A percentile compares a stretch with the other conserved stretches of the same genome.
phyloP scores from a whole-genome alignment of 106 monocot genomes.

The Dendrobium huoshanense region DNA sequence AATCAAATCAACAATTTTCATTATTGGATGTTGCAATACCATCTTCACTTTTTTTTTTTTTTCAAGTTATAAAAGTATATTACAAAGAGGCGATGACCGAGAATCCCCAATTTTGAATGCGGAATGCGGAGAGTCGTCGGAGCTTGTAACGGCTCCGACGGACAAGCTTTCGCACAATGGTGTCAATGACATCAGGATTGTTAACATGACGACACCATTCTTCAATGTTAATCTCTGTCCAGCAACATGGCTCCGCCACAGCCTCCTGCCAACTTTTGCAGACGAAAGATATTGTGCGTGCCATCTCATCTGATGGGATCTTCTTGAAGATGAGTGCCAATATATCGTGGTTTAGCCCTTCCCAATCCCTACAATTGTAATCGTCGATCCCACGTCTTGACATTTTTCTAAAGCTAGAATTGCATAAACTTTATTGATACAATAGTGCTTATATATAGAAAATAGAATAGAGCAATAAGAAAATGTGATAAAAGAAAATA shows the following conservation, averaged over 20 bases:
- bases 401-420: no score
- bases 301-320: neutral
- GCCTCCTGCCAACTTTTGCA: conserved; percentile 3
- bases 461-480: no score
- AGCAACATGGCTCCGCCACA: neutral
- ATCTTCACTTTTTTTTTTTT: no score
- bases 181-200: neutral
- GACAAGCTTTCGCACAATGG: neutral
- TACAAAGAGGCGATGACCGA: conserved; percentile 4
- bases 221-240: conserved; percentile 3
- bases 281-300: neutral
- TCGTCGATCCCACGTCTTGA: neutral
- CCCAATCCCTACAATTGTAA: neutral
- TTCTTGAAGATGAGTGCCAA: neutral
- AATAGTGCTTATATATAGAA: no score
- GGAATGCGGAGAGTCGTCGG: neutral
- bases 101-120: neutral
- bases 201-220: neutral
- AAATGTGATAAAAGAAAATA: no score
- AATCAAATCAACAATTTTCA: no score
- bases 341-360: neutral
- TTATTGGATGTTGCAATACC: no score
- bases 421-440: no score
- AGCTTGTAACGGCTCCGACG: neutral
- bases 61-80: neutral